phyloP scores from a whole-genome alignment of 805 yeast species.

The Hanseniaspora singularis region DNA sequence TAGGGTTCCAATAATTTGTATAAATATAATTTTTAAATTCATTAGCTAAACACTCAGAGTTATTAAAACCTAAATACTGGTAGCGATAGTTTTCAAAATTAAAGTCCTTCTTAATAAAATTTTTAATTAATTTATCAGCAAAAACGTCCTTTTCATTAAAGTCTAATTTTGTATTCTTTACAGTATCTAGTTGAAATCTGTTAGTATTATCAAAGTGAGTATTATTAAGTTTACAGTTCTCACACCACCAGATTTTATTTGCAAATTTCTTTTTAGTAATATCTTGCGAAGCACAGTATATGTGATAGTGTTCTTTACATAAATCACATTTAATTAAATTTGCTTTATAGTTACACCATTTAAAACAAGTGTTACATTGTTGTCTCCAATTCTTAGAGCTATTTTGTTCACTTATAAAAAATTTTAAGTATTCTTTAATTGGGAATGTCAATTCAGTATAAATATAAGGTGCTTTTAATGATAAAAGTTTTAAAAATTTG shows the following conservation, averaged over 20 bases:
- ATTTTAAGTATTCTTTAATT: conserved; percentile 21
- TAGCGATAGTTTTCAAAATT: conserved; percentile 21
- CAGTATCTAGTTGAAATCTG: background rate
- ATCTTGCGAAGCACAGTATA: conserved; percentile 40
- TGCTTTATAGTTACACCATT: conserved; percentile 59
- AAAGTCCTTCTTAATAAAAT: background rate
- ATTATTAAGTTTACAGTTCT: background rate
- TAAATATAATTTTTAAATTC: conserved; percentile 29
- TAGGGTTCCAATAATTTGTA: conserved; percentile 24
- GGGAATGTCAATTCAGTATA: conserved; percentile 48
- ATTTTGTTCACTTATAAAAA: conserved; percentile 16
- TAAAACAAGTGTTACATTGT: conserved; percentile 59
- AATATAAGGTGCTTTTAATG: conserved; percentile 57
- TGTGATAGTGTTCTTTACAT: conserved; percentile 60
- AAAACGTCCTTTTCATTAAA: conserved; percentile 20
- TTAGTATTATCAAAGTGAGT: background rate
- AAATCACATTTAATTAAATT: conserved; percentile 74
- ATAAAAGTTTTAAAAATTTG: conserved; percentile 48
- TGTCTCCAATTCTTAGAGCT: conserved; percentile 23
- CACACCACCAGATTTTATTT: conserved; percentile 5
- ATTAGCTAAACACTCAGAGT: conserved; percentile 15
- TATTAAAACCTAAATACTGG: conserved; percentile 26
- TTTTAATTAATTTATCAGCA: conserved; percentile 1
- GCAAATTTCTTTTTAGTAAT: background rate
- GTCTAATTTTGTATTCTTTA: conserved; percentile 9